Conservation (phyloP, 345 rosid species). For the Salix udensis region DNA sequence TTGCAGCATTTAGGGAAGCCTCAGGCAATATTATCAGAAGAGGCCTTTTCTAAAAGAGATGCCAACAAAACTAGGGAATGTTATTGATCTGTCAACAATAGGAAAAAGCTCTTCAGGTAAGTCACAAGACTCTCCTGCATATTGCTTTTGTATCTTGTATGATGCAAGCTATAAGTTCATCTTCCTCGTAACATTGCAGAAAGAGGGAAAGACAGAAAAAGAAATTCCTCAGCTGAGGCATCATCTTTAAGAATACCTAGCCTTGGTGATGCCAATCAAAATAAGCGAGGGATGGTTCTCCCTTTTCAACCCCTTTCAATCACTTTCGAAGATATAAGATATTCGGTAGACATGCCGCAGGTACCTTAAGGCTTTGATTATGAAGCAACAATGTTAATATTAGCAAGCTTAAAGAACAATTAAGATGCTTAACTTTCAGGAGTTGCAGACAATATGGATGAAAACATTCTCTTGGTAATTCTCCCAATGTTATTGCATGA, state of each 20-base stretch:
- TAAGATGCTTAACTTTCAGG: neutral
- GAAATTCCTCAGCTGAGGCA: conserved; percentile 26
- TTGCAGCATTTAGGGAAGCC: conserved; percentile 63
- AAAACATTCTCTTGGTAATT: neutral
- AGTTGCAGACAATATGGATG: neutral
- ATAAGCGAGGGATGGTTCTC: conserved; percentile 59
- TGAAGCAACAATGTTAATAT: neutral
- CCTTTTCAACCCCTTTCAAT: conserved; percentile 62
- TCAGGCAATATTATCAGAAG: conserved; percentile 49
- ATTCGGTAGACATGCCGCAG: conserved; percentile 66
- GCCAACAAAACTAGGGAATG: conserved; percentile 28
- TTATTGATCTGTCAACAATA: conserved; percentile 34
- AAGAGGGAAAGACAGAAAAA: conserved; percentile 18
- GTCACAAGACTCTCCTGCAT: neutral
- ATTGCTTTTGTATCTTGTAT: neutral
- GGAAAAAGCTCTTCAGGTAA: conserved; percentile 32
- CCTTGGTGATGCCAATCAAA: conserved; percentile 25
- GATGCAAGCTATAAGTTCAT: conserved; percentile 6
- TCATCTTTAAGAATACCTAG: conserved; percentile 35
- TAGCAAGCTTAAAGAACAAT: neutral
- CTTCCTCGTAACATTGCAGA: conserved; percentile 31
- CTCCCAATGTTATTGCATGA: neutral
- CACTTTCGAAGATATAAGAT: conserved; percentile 53
- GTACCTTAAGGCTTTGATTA: conserved; percentile 20
- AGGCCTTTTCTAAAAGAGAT: conserved; percentile 40